phyloP scores from a whole-genome alignment of 2,329 filamentous ascomycete genomes.

The Thielaviopsis punctulata region DNA sequence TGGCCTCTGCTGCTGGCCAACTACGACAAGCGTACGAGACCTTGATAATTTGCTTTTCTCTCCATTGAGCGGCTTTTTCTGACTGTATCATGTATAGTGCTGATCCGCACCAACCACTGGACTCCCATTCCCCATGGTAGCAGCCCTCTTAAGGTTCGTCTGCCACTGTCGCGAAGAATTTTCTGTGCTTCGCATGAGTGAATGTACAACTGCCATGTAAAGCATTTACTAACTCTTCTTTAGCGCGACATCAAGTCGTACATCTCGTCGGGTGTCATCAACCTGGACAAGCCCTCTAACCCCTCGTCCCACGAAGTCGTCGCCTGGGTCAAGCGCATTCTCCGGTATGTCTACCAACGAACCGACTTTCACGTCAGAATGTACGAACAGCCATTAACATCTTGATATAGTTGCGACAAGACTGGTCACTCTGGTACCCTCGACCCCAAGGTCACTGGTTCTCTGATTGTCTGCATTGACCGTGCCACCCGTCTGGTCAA shows the following conservation, averaged over 20 bases:
- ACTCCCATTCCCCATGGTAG: slow-evolving; percentile 90
- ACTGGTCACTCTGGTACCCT: slow-evolving; percentile 97
- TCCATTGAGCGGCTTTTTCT: slow-evolving; percentile 13
- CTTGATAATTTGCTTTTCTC: background rate
- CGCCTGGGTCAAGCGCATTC: slow-evolving; percentile 96
- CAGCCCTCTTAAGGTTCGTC: slow-evolving; percentile 50
- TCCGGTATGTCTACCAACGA: slow-evolving; percentile 44
- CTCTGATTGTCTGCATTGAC: slow-evolving; percentile 88
- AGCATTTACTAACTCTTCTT: background rate
- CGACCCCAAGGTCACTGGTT: slow-evolving; percentile 94
- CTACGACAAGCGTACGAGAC: slow-evolving; percentile 64
- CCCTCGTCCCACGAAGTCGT: slow-evolving; percentile 97
- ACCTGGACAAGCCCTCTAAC: slow-evolving; percentile 75
- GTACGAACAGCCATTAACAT: background rate
- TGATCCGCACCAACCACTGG: slow-evolving; percentile 88
- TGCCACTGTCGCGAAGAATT: background rate
- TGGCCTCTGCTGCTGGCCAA: slow-evolving; percentile 94
- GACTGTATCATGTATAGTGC: slow-evolving; percentile 37
- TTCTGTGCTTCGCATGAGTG: background rate
- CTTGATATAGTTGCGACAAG: slow-evolving; percentile 45
- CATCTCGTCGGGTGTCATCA: slow-evolving; percentile 94
- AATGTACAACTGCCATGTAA: background rate
- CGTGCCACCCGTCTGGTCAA: slow-evolving; percentile 95
- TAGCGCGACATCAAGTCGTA: slow-evolving; percentile 86
- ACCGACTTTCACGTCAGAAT: background rate